These are phyloP conservation scores for Aspergillus brasiliensis DNA, from an alignment of 2,329 filamentous ascomycete genomes.

Conservation along the genomic window DNA sequence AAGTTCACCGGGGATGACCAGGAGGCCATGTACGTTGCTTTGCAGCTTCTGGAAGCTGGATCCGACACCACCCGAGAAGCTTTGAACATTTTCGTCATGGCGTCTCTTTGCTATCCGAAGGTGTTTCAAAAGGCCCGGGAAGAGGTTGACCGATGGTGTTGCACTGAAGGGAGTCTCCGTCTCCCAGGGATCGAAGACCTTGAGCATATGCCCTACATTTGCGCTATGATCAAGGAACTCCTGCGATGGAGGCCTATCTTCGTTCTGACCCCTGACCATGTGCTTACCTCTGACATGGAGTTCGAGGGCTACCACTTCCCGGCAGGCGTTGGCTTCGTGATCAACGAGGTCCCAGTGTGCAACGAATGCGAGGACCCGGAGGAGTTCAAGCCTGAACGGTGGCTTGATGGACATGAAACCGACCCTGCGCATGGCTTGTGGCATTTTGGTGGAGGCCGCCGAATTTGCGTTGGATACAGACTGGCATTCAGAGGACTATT, in stretches of 20 bases:
- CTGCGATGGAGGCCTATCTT: conserved; percentile 35
- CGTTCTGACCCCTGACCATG: conserved; percentile 27
- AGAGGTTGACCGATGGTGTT: conserved; percentile 7
- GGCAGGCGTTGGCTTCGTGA: conserved; percentile 33
- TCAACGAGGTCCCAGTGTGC: conserved; percentile 36
- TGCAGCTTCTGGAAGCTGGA: conserved; percentile 47
- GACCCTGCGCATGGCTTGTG: conserved; percentile 34
- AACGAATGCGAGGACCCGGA: conserved; percentile 34
- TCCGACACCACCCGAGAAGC: conserved; percentile 48
- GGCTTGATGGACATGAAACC: conserved; percentile 37
- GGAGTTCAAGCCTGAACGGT: conserved; percentile 39
- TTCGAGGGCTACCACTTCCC: conserved; percentile 34
- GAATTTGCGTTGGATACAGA: conserved; percentile 39
- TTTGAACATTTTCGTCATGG: conserved; percentile 36
- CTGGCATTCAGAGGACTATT: conserved; percentile 35
- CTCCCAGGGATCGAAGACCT: conserved; percentile 28
- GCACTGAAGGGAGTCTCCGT: neutral
- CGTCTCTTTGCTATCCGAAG: conserved; percentile 28
- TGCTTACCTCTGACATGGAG: conserved; percentile 27
- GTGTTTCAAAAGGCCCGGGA: conserved; percentile 25
- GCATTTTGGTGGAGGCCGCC: conserved; percentile 39
- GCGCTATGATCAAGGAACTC: conserved; percentile 31
- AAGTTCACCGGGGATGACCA: conserved; percentile 37
- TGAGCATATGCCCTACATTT: conserved; percentile 28
- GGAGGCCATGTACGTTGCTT: conserved; percentile 45